Evolutionary conservation across 495 filamentous ascomycete genomes (phyloP).

Genomic region (Corynascus novoguineensis): DNA sequence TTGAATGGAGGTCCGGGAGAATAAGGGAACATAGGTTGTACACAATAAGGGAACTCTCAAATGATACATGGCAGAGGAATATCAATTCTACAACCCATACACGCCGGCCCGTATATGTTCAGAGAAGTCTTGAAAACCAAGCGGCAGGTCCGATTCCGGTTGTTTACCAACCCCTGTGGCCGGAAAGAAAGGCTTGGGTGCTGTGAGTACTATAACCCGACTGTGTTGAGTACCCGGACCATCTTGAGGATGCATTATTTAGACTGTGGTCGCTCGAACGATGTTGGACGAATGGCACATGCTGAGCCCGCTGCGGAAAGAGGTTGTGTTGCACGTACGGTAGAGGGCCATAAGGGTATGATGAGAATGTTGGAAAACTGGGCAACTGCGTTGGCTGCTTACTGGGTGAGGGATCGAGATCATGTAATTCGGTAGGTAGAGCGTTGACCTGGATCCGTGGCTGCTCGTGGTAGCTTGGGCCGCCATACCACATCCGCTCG

Average conservation of each 20-base stretch:
- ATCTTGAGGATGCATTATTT: slow-evolving; percentile 16
- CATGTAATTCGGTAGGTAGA: slow-evolving; percentile 5
- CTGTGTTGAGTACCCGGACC: slow-evolving; percentile 9
- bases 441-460: background rate
- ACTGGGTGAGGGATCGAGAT: background rate
- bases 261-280: slow-evolving; percentile 18
- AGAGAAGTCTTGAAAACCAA: no score
- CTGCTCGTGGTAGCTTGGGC: slow-evolving; percentile 16
- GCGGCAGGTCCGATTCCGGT: no score
- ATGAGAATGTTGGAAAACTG: background rate
- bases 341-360: background rate
- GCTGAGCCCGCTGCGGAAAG: slow-evolving; percentile 10
- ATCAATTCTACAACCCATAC: no score
- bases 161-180: background rate
- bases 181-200: slow-evolving; percentile 13
- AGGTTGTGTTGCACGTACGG: background rate
- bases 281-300: slow-evolving; percentile 3
- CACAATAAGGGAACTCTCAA: no score
- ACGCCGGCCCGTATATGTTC: no score
- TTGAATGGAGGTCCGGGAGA: no score
- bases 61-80: no score
- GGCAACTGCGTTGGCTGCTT: background rate
- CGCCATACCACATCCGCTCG: no score
- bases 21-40: no score
- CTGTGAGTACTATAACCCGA: slow-evolving; percentile 16